Conservation (phyloP, 495 filamentous ascomycete genomes). For the Tuber calosporum region DNA sequence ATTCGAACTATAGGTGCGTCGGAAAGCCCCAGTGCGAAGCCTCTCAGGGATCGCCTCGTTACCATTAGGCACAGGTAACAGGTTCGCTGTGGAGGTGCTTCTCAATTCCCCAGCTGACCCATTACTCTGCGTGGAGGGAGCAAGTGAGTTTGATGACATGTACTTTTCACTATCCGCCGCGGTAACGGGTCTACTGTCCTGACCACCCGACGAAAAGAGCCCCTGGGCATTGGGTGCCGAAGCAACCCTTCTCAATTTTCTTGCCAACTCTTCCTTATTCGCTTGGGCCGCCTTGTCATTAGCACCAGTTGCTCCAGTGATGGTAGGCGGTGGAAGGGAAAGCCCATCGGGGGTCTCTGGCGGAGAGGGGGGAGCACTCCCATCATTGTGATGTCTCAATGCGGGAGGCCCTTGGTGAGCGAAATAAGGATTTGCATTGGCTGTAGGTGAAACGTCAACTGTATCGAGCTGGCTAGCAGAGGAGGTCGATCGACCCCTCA, state of each 20-base stretch:
- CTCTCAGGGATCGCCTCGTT: slow-evolving; percentile 33
- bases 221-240: slow-evolving; percentile 97
- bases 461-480: slow-evolving; percentile 94
- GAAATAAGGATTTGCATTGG: slow-evolving; percentile 94
- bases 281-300: slow-evolving; percentile 67
- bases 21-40: slow-evolving; percentile 57
- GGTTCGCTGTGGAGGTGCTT: slow-evolving; percentile 37
- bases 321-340: slow-evolving; percentile 24
- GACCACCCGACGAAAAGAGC: slow-evolving; percentile 62
- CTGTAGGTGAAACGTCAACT: slow-evolving; percentile 82
- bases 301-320: slow-evolving; percentile 47
- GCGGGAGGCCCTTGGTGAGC: slow-evolving; percentile 90
- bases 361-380: slow-evolving; percentile 91
- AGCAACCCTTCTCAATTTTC: slow-evolving; percentile 86
- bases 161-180: slow-evolving; percentile 49
- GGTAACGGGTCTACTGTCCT: slow-evolving; percentile 64
- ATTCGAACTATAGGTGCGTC: slow-evolving; percentile 96
- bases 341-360: slow-evolving; percentile 68
- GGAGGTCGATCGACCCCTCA: slow-evolving; percentile 61
- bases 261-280: slow-evolving; percentile 85
- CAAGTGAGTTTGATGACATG: slow-evolving; percentile 39
- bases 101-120: slow-evolving; percentile 28
- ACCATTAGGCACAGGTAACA: slow-evolving; percentile 40
- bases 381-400: slow-evolving; percentile 87
- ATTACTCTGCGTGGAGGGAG: slow-evolving; percentile 32